A percentile compares a stretch with the other conserved stretches of the same genome.
Conservation (phyloP, 148 eudicot species). For the Fagopyrum esculentum region DNA sequence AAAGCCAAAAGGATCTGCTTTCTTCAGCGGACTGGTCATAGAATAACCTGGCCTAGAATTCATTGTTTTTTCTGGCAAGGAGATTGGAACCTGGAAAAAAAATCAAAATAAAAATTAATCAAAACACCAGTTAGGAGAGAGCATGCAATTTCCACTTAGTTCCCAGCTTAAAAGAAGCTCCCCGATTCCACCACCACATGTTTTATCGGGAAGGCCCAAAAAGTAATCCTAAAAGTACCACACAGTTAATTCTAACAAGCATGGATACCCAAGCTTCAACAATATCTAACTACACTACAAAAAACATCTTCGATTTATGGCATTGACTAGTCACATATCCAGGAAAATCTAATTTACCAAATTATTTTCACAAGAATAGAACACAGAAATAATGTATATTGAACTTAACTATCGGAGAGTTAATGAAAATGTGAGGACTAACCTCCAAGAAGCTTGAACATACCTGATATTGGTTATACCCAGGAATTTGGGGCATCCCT, state of each 20-base stretch:
- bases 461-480: constrained; percentile 41
- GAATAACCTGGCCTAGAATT: constrained; percentile 19
- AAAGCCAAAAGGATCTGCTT: constrained; percentile 15
- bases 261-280: not conserved
- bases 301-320: not conserved
- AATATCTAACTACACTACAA: not conserved
- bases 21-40: constrained; percentile 15
- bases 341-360: not conserved
- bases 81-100: constrained; percentile 14
- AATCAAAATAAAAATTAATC: not conserved
- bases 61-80: constrained; percentile 17
- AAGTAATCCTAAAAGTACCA: not conserved
- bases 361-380: not conserved
- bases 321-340: not conserved
- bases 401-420: not conserved
- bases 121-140: not conserved
- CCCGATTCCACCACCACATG: not conserved
- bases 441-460: not conserved
- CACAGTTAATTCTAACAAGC: not conserved
- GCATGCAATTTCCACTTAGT: not conserved
- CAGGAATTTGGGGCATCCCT: constrained; percentile 25
- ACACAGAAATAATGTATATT: not conserved
- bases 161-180: constrained; percentile 4
- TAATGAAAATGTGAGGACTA: not conserved
- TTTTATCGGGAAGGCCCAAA: not conserved